A percentile compares a stretch with the other conserved stretches of the same genome.
Conservation (phyloP, 441 rosid species). For the Adansonia grandidieri region DNA sequence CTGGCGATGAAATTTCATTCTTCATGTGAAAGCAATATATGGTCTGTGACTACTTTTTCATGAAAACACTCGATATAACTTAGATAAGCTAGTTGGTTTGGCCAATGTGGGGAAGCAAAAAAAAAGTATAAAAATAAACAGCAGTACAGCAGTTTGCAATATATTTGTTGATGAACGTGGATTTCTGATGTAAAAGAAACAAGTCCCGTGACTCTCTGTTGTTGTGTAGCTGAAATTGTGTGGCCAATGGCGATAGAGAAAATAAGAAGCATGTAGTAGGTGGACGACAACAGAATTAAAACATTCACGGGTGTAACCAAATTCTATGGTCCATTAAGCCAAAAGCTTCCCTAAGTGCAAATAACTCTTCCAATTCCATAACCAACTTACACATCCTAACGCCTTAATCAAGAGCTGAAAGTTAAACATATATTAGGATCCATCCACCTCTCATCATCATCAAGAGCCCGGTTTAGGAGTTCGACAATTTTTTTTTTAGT, state of each 20-base stretch:
- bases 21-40: neutral
- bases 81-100: neutral
- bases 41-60: neutral
- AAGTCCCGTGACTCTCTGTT: slow-evolving; percentile 76
- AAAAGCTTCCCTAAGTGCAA: neutral
- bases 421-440: too few relatives aligned
- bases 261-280: slow-evolving; percentile 33
- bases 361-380: neutral
- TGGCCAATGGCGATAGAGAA: slow-evolving; percentile 44
- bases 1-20: neutral
- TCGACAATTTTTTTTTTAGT: neutral
- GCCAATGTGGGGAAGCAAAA: slow-evolving; percentile 23
- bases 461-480: neutral
- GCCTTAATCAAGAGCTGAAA: neutral
- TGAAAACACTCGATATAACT: neutral
- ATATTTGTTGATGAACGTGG: slow-evolving; percentile 20
- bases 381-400: neutral
- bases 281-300: slow-evolving; percentile 31
- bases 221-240: slow-evolving; percentile 51
- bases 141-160: slow-evolving; percentile 25
- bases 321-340: slow-evolving; percentile 31
- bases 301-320: slow-evolving; percentile 39
- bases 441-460: neutral
- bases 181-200: slow-evolving; percentile 38
- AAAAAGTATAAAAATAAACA: slow-evolving; percentile 6